Evolutionary conservation across 2,329 filamentous ascomycete genomes (phyloP).

Genomic region (Pseudogymnoascus sp.): DNA sequence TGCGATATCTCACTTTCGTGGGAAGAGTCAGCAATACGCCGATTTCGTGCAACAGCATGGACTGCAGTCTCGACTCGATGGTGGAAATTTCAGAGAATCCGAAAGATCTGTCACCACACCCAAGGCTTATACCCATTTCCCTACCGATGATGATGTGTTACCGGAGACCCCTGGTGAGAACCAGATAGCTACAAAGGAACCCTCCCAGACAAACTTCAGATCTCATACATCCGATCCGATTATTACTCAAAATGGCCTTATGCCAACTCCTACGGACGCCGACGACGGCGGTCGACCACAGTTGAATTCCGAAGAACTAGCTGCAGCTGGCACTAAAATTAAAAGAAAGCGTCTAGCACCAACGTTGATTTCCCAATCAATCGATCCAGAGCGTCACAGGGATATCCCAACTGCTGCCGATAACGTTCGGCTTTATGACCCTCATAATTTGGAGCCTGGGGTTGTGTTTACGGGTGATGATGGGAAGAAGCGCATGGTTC

Average conservation of each 20-base stretch:
- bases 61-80: neutral
- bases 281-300: neutral
- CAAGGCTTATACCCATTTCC: neutral
- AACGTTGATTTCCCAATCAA: constrained; percentile 22
- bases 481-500: constrained; percentile 20
- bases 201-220: neutral
- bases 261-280: neutral
- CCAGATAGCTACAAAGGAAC: neutral
- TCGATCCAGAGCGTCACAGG: constrained; percentile 20
- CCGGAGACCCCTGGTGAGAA: neutral
- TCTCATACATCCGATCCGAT: neutral
- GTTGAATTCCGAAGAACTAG: neutral
- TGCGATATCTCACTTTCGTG: constrained; percentile 2
- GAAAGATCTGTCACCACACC: constrained; percentile 3
- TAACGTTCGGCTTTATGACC: constrained; percentile 15
- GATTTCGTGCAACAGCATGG: neutral
- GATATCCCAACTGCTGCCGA: constrained; percentile 23
- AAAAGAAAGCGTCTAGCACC: constrained; percentile 29
- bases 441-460: constrained; percentile 17
- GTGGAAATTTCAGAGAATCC: neutral
- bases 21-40: neutral
- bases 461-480: constrained; percentile 17
- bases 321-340: constrained; percentile 17
- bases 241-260: neutral
- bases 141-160: neutral